Evolutionary conservation across 2,329 filamentous ascomycete genomes (phyloP).

Genomic region (Aspergillus novofumigatus): DNA sequence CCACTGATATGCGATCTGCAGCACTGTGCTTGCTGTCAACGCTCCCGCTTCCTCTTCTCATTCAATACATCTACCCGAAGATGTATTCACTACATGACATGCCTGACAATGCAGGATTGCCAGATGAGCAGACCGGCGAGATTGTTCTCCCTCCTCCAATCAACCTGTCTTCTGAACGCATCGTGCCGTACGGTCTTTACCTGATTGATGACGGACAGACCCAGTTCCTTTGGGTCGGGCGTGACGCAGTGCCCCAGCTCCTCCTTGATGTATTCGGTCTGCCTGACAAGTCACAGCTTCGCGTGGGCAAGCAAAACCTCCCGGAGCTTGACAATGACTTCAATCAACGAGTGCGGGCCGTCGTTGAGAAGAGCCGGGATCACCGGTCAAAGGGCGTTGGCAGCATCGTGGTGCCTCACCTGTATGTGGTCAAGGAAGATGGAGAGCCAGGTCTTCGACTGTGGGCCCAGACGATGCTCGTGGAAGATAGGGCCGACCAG

Average conservation of each 20-base stretch:
- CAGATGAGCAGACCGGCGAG: constrained; percentile 79
- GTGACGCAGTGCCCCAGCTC: constrained; percentile 86
- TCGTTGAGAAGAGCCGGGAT: constrained; percentile 88
- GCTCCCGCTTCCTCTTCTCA: constrained; percentile 79
- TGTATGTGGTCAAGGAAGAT: constrained; percentile 92
- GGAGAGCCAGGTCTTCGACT: constrained; percentile 91
- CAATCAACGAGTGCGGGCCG: constrained; percentile 86
- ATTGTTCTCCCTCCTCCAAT: constrained; percentile 79
- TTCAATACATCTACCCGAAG: constrained; percentile 86
- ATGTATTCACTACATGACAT: constrained; percentile 91
- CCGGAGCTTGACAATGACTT: constrained; percentile 93
- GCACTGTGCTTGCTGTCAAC: constrained; percentile 93
- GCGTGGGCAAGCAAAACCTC: constrained; percentile 83
- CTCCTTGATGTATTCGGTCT: constrained; percentile 87
- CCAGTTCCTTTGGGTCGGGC: constrained; percentile 94
- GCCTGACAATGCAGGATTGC: constrained; percentile 86
- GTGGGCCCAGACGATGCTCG: constrained; percentile 93
- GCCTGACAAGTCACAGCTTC: constrained; percentile 74
- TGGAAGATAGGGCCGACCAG: constrained; percentile 93
- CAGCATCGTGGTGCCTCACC: constrained; percentile 84
- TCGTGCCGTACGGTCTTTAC: constrained; percentile 88
- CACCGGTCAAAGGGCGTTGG: constrained; percentile 82
- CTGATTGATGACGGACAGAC: constrained; percentile 96
- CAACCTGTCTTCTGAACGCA: constrained; percentile 82
- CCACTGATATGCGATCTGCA: constrained; percentile 87